Base-by-base conservation (phyloP, 2,329 filamentous ascomycete genomes). In the Zalaria obscura region DNA sequence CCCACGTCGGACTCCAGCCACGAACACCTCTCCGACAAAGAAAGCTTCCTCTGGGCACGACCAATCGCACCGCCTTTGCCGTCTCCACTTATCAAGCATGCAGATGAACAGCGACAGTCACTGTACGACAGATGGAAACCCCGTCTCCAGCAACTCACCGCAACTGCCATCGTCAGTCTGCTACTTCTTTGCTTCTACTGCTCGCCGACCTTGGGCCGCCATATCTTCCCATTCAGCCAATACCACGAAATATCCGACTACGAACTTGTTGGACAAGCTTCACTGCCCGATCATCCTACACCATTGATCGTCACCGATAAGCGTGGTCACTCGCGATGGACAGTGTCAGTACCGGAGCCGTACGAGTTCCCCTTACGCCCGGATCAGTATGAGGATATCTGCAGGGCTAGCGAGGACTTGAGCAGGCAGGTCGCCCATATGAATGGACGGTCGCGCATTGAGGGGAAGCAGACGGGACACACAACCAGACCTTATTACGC, bases 341-440 rank as follows among this genome's bases (percentile, higher is more conserved):
- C 85, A 0, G 73, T 93, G 7, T 86, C 76, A 1, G 87, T 93
- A 32, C 85, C 85, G 1, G 66, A 70, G 5, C 70, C 69, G 43
- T 66, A 70, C 36, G 65, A 68, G 3, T 89, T 89, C 45, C 85
- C 85, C 1, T 59, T 91, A 2, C 60, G 68, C 0, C 70, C 74
- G 18, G 60, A 70, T 6, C 73, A 85, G 47, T 91, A 91, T 54
- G 61, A 68, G 9, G 73, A 80, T 35, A 79, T 93, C 45, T 83
- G 80, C 55, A 65, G 64, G 68, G 31, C 66, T 73, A 36, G 59
- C 71, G 45, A 72, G 61, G 53, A 66, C 56, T 41, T 67, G 61
- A 58, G 54, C 25, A 49, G 57, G 42, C 55, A 57, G 10, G 52
- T 59, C 25, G 51, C 52, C 29, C 41, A 49, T 5, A 52, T 51